These are phyloP conservation scores for Strigomonas galati DNA, from an alignment of 208 protist species.

Conservation along the genomic window DNA sequence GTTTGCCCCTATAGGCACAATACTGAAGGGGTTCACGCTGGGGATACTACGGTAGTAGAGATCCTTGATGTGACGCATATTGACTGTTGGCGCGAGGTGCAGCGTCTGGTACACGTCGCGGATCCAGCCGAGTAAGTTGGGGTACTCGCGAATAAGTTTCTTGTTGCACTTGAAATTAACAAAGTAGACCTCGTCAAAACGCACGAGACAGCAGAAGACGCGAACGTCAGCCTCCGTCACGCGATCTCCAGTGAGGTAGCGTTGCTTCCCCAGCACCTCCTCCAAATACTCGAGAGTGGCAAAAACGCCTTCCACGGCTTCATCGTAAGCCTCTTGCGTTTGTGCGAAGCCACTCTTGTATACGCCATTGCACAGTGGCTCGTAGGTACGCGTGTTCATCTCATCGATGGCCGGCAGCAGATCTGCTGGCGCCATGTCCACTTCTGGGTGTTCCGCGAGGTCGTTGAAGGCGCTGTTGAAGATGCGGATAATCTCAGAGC, in stretches of 20 bases:
- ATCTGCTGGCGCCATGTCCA: conserved; percentile 72
- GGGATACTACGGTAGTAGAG: conserved; percentile 76
- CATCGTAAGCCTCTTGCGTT: conserved; percentile 66
- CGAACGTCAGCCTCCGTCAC: conserved; percentile 85
- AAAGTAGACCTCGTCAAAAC: conserved; percentile 89
- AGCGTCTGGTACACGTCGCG: conserved; percentile 81
- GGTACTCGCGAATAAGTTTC: conserved; percentile 70
- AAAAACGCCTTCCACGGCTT: conserved; percentile 37
- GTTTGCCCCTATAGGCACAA: conserved; percentile 60
- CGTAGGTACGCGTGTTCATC: conserved; percentile 77
- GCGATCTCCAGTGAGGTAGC: conserved; percentile 55
- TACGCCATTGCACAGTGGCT: conserved; percentile 87
- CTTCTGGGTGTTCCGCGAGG: conserved; percentile 38
- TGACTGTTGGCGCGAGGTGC: conserved; percentile 51
- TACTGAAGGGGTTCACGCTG: conserved; percentile 70
- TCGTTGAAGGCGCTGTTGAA: conserved; percentile 78
- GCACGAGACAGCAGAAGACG: conserved; percentile 79
- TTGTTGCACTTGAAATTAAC: conserved; percentile 86
- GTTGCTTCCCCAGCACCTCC: conserved; percentile 29
- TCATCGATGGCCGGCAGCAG: conserved; percentile 66
- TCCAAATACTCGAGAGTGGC: conserved; percentile 39
- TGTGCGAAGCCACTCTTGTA: conserved; percentile 86
- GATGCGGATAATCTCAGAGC: conserved; percentile 84
- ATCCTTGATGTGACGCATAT: conserved; percentile 85
- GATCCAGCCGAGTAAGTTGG: conserved; percentile 68